Base-by-base conservation (phyloP, 2,329 filamentous ascomycete genomes). In the Microcyclospora pomicola region DNA sequence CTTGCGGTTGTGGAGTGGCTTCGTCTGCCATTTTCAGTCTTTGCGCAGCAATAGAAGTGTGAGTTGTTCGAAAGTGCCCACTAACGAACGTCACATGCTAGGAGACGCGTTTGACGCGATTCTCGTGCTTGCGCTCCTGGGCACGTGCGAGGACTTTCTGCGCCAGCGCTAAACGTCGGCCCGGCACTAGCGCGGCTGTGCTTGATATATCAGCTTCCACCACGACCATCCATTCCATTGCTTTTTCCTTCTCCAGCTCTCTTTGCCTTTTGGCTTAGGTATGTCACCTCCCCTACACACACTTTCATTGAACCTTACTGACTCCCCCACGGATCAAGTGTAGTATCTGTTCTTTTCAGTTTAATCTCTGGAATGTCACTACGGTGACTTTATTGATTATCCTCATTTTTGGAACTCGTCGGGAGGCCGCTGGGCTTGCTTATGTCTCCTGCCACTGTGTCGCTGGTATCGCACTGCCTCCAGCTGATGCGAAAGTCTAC, bases 1-100 rank as follows among this genome's bases (percentile, higher is more conserved):
- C 44, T 39, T 47, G 49, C 39, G 45, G 47, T 38, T 43, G 54
- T 43, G 48, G 56, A 38, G 55, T 55, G 31, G 47, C 39, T 38
- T 57, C 49, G 27, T 49, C 47, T 30, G 51, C 47, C 53, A 58
- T 59, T 36, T 24, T 4, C 19, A 24, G 5, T 24, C 4, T 24
- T 7, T 24, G 19, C 19, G 19, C 19, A 24, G 19, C 7, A 24
- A 24, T 24, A 5, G 19, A 24, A 24, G 19, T 24, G 19, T 24
- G 4, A 7, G 7, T 4, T 24, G 7, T 24, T 24, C 19, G 19
- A 24, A 24, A 24, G 19, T 24, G 19, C 19, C 19, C 19, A 24
- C 5, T 7, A 24, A 24, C 19, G 19, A 24, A 24, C 19, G 19
- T 24, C 19, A 24, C 19, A 24, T 24, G 19, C 19, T 24, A 24